These are phyloP conservation scores for Hypomontagnella submonticulosa DNA, from an alignment of 495 filamentous ascomycete genomes.

Conservation along the genomic window DNA sequence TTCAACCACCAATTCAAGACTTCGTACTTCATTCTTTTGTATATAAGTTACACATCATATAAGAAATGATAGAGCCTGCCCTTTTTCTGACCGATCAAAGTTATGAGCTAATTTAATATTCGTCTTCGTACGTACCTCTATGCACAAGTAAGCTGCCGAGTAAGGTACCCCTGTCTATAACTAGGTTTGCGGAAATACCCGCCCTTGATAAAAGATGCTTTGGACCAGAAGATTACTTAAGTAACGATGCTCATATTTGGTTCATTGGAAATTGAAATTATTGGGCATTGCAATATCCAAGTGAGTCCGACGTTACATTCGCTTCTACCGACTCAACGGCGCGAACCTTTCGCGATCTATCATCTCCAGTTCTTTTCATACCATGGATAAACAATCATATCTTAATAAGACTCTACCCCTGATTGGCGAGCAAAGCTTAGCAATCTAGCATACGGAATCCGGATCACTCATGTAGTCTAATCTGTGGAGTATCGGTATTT, in stretches of 20 bases:
- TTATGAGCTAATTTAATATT: no score
- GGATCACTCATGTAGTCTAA: no score
- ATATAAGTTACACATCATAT: slow-evolving; percentile 3
- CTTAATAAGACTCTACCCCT: background rate
- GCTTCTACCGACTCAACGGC: slow-evolving; percentile 32
- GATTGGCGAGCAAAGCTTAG: slow-evolving; percentile 24
- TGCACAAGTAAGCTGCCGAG: no score
- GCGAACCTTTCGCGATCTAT: slow-evolving; percentile 29
- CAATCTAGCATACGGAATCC: background rate
- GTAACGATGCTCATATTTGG: slow-evolving; percentile 1
- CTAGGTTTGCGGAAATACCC: slow-evolving; percentile 17
- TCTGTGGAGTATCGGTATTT: background rate
- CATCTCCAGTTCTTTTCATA: slow-evolving; percentile 13
- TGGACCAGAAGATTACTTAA: slow-evolving; percentile 13
- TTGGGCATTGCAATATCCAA: slow-evolving; percentile 15
- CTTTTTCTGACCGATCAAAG: no score
- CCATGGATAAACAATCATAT: slow-evolving; percentile 4
- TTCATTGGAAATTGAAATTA: slow-evolving; percentile 1
- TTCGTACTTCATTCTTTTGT: background rate
- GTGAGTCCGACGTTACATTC: slow-evolving; percentile 34
- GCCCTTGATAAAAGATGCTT: background rate
- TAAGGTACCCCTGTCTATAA: background rate
- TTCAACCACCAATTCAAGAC: slow-evolving; percentile 11
- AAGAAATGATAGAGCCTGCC: no score
- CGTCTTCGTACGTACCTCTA: no score